These are phyloP conservation scores for Epichloe uncinata DNA, from an alignment of 2,329 filamentous ascomycete species.

Conservation along the genomic window DNA sequence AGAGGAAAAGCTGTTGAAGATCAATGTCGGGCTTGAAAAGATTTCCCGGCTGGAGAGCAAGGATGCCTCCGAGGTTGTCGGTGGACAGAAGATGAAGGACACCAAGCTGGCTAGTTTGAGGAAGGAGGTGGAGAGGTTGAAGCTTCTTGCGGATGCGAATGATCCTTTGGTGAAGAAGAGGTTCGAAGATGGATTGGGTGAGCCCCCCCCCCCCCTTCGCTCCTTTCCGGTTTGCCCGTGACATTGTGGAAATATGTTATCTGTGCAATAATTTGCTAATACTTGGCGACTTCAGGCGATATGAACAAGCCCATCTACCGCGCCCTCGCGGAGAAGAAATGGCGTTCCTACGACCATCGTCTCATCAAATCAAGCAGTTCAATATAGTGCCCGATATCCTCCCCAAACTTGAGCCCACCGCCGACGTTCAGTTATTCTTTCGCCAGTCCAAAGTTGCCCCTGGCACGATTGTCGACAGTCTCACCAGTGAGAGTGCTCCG, in stretches of 20 bases:
- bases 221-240: background rate
- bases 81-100: slow-evolving; percentile 53
- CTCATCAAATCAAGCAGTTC: slow-evolving; percentile 71
- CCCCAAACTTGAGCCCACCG: slow-evolving; percentile 60
- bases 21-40: slow-evolving; percentile 52
- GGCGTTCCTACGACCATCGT: slow-evolving; percentile 69
- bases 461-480: slow-evolving; percentile 65
- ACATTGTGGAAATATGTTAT: too few relatives aligned
- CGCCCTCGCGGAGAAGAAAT: slow-evolving; percentile 73
- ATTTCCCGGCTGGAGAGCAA: slow-evolving; percentile 54
- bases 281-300: slow-evolving; percentile 46
- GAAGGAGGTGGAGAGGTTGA: slow-evolving; percentile 60
- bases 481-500: slow-evolving; percentile 58
- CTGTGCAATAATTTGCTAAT: background rate
- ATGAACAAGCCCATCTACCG: slow-evolving; percentile 97
- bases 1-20: slow-evolving; percentile 63
- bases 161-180: slow-evolving; percentile 86
- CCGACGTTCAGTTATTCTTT: slow-evolving; percentile 76
- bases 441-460: slow-evolving; percentile 54
- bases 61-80: slow-evolving; percentile 41
- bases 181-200: slow-evolving; percentile 86
- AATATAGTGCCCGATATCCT: slow-evolving; percentile 80
- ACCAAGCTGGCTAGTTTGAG: slow-evolving; percentile 56
- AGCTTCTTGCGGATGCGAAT: slow-evolving; percentile 88
- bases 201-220: background rate